phyloP scores from a whole-genome alignment of 2,329 filamentous ascomycete genomes.

The Penicillium sclerotigenum region DNA sequence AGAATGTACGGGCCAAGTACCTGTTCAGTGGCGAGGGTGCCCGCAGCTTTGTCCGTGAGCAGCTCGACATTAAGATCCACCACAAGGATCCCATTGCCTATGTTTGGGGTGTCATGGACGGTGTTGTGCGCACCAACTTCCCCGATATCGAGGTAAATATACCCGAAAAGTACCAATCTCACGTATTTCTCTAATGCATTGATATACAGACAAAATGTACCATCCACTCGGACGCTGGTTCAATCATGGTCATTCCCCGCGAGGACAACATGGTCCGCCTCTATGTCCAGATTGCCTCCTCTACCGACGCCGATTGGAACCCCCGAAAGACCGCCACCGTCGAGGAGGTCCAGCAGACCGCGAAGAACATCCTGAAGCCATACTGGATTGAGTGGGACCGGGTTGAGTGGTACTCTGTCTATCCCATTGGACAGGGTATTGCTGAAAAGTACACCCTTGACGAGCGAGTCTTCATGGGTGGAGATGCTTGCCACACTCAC shows the following conservation, averaged over 20 bases:
- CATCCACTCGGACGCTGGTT: slow-evolving; percentile 62
- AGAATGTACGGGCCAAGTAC: slow-evolving; percentile 64
- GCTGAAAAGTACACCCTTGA: slow-evolving; percentile 63
- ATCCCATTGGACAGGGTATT: slow-evolving; percentile 64
- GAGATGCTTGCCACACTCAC: slow-evolving; percentile 64
- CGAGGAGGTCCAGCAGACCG: slow-evolving; percentile 57
- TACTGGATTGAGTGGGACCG: slow-evolving; percentile 62
- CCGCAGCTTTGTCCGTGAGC: slow-evolving; percentile 58
- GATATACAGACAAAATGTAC: slow-evolving; percentile 60
- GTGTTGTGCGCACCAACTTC: slow-evolving; percentile 61
- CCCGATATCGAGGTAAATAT: slow-evolving; percentile 57
- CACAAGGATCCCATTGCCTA: slow-evolving; percentile 63
- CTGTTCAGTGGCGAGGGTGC: slow-evolving; percentile 63
- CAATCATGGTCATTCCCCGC: slow-evolving; percentile 60
- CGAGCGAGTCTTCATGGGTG: slow-evolving; percentile 64
- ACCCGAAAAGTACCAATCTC: not conserved
- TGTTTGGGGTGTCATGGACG: slow-evolving; percentile 67
- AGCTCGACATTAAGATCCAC: slow-evolving; percentile 64
- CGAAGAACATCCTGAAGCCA: slow-evolving; percentile 58
- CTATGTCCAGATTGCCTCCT: slow-evolving; percentile 59
- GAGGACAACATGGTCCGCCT: slow-evolving; percentile 51
- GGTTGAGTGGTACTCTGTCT: slow-evolving; percentile 65
- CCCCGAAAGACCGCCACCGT: slow-evolving; percentile 59
- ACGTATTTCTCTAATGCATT: not conserved
- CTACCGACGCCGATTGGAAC: slow-evolving; percentile 59